Evolutionary conservation across 106 monocot genomes (phyloP), one percentile per base, ranked within the genome.

Genomic region (Allium cepa): DNA sequence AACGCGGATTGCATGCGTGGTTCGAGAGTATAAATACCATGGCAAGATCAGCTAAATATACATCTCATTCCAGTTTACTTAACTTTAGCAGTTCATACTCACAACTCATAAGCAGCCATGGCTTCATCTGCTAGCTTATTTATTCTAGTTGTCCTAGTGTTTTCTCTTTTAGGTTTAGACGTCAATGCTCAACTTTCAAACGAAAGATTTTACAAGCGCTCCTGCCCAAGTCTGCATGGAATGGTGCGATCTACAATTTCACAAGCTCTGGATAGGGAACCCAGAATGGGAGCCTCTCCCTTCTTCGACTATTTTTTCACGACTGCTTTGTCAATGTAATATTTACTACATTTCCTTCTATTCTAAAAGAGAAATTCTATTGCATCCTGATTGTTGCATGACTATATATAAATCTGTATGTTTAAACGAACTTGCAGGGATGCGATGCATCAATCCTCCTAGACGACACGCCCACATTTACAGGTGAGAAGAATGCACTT

Each of bases 271-370:
- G 12, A 7, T 3, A 66, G 47, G 47, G 82, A 82, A 60, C 12
- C 60, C 9, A 62, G 82, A 61, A 82, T 82, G 78, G 82, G 69
- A 9, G 82, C 82, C 5, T 82, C 5, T 82, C 82, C 78, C 69
- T 82, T 22, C 78, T 82, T 53, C 73, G 82, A 8, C 74, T 82
- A 47, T 78, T 78, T 69, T 82, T 78, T 74, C 82, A 82, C n/a
- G 82, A 82, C 64, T 78, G 78, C 60, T 78, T 78, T 17, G 78
- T 78, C 15, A 72, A 67, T 15, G 77, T 77, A 76, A 3, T 11
- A 72, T 51, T 15, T 12, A 14, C 22, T 17, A 1, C 16, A 4
- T 1, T 63, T 63, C 45, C 8, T 46, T 12, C 15, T 62, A 3
- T 16, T 22, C 36, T 36, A 36, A 36, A 36, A 36, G 36, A 36